These are phyloP conservation scores for Leccinum rimulosum DNA, from an alignment of 768 basidiomycete genomes.

Conservation along the genomic window DNA sequence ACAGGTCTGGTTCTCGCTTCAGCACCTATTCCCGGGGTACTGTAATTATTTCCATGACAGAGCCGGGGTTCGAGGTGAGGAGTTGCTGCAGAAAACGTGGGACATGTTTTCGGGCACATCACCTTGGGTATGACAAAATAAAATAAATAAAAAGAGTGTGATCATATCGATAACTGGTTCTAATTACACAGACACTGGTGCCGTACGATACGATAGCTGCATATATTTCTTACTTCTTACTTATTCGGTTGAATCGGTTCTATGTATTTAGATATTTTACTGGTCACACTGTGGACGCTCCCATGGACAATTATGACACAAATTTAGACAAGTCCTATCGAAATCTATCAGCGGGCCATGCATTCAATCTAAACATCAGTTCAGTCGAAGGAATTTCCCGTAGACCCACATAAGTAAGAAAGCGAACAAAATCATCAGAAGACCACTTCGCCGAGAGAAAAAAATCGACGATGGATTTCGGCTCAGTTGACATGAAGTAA, in stretches of 20 bases:
- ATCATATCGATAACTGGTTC: not conserved
- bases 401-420: not conserved
- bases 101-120: constrained; percentile 11
- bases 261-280: not conserved
- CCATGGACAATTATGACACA: not conserved
- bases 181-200: not conserved
- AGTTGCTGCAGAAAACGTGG: constrained; percentile 22
- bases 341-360: not conserved
- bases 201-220: not conserved
- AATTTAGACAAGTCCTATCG: not conserved
- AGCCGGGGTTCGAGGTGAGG: constrained; percentile 8
- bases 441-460: not conserved
- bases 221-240: not conserved
- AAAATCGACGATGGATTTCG: not conserved
- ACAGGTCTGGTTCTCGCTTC: constrained; percentile 37
- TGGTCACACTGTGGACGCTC: not conserved
- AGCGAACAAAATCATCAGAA: not conserved
- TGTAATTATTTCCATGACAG: constrained; percentile 32
- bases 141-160: constrained; percentile 1
- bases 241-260: not conserved
- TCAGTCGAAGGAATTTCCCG: not conserved
- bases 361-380: not conserved
- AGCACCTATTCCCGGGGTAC: constrained; percentile 34
- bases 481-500: not conserved
- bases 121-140: not conserved